These are phyloP conservation scores for Microcos paniculata DNA, from an alignment of 345 rosid genomes.

Conservation along the genomic window DNA sequence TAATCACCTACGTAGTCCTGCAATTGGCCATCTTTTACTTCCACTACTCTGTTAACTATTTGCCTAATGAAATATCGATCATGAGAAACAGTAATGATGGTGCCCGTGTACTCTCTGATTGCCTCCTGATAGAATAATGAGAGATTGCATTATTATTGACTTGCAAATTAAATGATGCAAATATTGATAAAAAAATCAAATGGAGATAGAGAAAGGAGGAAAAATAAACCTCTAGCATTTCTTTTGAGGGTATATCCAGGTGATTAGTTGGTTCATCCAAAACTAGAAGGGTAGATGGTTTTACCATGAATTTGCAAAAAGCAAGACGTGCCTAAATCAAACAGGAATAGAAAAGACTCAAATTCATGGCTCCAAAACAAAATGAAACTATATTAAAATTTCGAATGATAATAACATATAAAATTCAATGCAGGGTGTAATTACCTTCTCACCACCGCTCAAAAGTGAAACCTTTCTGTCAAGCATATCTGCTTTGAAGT, in stretches of 20 bases:
- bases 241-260: conserved; percentile 95
- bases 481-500: conserved; percentile 96
- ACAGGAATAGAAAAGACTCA: conserved; percentile 10
- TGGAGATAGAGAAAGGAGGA: neutral
- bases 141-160: neutral
- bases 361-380: neutral
- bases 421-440: neutral
- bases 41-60: conserved; percentile 92
- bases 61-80: conserved; percentile 93
- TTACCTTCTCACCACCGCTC: conserved; percentile 97
- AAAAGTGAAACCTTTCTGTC: conserved; percentile 83
- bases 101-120: conserved; percentile 76
- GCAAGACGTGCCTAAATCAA: conserved; percentile 84
- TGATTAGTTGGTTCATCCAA: conserved; percentile 97
- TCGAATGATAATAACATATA: too few relatives aligned
- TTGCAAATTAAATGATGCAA: neutral
- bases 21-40: conserved; percentile 64
- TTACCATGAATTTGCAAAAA: conserved; percentile 96
- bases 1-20: conserved; percentile 88
- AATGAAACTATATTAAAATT: neutral
- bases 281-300: conserved; percentile 78
- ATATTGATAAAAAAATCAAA: neutral
- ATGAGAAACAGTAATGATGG: conserved; percentile 84
- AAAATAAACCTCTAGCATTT: conserved; percentile 87
- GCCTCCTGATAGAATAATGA: conserved; percentile 66